Evolutionary conservation across 2,329 filamentous ascomycete species (phyloP).

Genomic region (Ampelomyces quisqualis): DNA sequence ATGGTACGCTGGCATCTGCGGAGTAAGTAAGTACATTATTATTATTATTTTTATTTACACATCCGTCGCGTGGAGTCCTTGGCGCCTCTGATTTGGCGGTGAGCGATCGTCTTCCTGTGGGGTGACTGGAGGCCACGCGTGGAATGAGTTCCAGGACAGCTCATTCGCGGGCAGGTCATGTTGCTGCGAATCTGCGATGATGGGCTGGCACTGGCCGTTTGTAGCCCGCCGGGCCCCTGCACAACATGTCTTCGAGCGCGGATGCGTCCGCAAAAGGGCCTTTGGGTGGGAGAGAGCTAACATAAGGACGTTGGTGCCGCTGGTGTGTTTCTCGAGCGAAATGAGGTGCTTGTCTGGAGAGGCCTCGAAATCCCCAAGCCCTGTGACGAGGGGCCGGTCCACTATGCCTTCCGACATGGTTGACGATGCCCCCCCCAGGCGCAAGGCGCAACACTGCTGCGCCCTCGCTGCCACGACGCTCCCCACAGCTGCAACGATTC

Average conservation of each 20-base stretch:
- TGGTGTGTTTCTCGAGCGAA: no score
- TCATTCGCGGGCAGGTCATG: conserved; percentile 25
- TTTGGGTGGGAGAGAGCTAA: conserved; percentile 32
- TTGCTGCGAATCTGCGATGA: no score
- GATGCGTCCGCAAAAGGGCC: conserved; percentile 39
- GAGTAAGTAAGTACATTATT: no score
- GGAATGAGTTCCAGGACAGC: conserved; percentile 17
- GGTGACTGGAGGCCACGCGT: conserved; percentile 12
- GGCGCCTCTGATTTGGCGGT: background rate
- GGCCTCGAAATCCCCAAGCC: conserved; percentile 10
- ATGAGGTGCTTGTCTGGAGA: conserved; percentile 5
- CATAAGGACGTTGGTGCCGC: conserved; percentile 21
- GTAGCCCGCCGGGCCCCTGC: conserved; percentile 36
- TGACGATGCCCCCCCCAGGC: conserved; percentile 7
- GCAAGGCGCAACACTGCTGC: conserved; percentile 10
- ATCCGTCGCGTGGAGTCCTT: no score
- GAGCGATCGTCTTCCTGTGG: conserved; percentile 9
- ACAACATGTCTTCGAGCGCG: conserved; percentile 16
- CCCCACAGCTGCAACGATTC: conserved; percentile 12
- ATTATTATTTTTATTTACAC: no score
- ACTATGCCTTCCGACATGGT: conserved; percentile 4
- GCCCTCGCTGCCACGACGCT: conserved; percentile 12
- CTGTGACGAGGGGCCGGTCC: conserved; percentile 14
- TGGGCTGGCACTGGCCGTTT: no score
- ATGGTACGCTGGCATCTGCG: no score